Base-by-base conservation (phyloP, 2,329 filamentous ascomycete genomes). In the Fusarium tricinctum region DNA sequence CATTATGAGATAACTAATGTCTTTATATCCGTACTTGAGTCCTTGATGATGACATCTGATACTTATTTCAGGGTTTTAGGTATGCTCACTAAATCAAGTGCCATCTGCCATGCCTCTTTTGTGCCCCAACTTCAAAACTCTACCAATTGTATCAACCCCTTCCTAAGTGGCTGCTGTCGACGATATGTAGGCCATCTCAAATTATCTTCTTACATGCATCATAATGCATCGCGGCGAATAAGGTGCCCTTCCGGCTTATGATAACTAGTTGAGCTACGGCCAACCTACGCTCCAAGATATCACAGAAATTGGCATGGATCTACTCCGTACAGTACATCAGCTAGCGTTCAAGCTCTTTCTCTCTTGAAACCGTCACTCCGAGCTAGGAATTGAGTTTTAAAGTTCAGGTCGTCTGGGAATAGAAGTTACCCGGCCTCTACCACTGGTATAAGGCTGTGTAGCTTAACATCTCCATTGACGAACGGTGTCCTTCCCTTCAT, bases 361-460 rank as follows among this genome's bases (percentile, higher is more conserved):
- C 28, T 43, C 10, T n/a, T 44, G 17, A 22, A 9, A n/a, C 28
- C 17, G 17, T 20, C 35, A 22, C 12, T 14, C 19, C 13, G 32
- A 44, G 17, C 58, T 55, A 12, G n/a, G n/a, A 44, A 48, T 63
- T 56, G 12, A 19, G 48, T 33, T 39, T 40, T 47, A 46, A 20
- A 42, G 42, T 55, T 56, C 26, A 17, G 20, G 43, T 35, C 23
- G 19, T 26, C 23, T 38, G 23, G 39, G 30, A 28, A 40, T 48
- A 22, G 32, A 43, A 30, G 22, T 23, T 30, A 15, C 28, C 14
- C 6, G 40, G 19, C 20, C 28, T 15, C 19, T 44, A 14, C n/a
- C 17, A 2, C 17, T 17, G 23, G 47, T 13, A 14, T 12, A 9
- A 14, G 8, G 22, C 20, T n/a, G 17, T 5, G 30, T 19, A 40